Evolutionary conservation across 352 stramenopile species (phyloP).

Genomic region (Blastocystis hominis): DNA sequence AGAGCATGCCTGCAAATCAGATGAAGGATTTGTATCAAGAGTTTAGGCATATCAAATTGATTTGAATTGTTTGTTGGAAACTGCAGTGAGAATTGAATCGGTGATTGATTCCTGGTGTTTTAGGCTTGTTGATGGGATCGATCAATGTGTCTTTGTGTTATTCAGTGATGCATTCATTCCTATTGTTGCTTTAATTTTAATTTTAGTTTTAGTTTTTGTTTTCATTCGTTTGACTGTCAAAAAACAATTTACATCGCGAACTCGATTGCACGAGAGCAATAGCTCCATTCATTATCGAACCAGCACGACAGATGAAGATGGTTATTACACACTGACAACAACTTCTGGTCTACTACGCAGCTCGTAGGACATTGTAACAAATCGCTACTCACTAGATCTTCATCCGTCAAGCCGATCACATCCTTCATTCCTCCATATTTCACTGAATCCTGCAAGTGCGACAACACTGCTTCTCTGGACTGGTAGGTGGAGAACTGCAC

Average conservation of each 20-base stretch:
- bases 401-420: not conserved
- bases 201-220: too few species aligned
- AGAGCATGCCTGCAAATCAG: too few species aligned
- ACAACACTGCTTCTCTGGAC: not conserved
- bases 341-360: not conserved
- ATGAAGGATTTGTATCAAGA: too few species aligned
- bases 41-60: too few species aligned
- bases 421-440: not conserved
- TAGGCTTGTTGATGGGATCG: too few species aligned
- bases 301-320: not conserved
- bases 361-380: not conserved
- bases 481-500: not conserved
- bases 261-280: not conserved
- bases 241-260: not conserved
- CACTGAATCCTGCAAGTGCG: not conserved
- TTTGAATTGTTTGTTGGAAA: too few species aligned
- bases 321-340: not conserved
- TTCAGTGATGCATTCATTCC: too few species aligned
- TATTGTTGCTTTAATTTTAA: too few species aligned
- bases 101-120: too few species aligned
- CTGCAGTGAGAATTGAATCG: too few species aligned
- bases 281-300: not conserved
- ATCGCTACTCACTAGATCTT: not conserved
- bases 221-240: too few species aligned
- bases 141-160: too few species aligned